Evolutionary conservation across 768 basidiomycete genomes (phyloP), one percentile per base, ranked within the genome.

Genomic region (Termitomyces heimii): DNA sequence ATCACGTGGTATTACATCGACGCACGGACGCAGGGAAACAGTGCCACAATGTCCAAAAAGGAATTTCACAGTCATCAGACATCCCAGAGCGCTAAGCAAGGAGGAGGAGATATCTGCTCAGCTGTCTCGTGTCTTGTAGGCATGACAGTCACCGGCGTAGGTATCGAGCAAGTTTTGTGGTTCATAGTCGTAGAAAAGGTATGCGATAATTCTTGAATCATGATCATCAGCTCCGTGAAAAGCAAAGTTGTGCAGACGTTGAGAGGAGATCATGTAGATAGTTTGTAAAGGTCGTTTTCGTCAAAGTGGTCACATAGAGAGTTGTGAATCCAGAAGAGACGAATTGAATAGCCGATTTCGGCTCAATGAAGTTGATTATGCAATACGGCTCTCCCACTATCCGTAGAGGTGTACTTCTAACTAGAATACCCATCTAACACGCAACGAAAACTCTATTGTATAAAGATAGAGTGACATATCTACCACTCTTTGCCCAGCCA

Each of bases 1-100:
- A 55, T 68, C 68, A 70, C 67, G 66, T 67, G 68, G 62, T 53
- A 60, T 59, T 53, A 54, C 47, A 59, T 62, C 37, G 56, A 60
- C 61, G 68, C 62, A 68, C 68, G 63, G 63, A 66, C 65, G 54
- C 63, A 59, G 46, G 57, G 43, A 37, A 43, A 54, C 53, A 37
- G 28, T 40, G 47, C 28, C n/a, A 58, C 53, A 53, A 40, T 9
- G 39, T 20, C 39, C 9, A 53, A 56, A 42, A 42, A 55, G 31
- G 31, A 53, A 42, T 18, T 28, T 31, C 26, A n/a, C 37, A 39
- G 47, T 37, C 45, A 28, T 47, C 20, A 22, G 39, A 31, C n/a
- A 44, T 53, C 5, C 46, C 10, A 54, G 31, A 58, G 45, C 32
- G 26, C 51, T 22, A 31, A 20, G 20, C 10, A 45, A 13, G 39